A percentile compares a stretch with the other conserved stretches of the same genome.
These are phyloP conservation scores for Sphagnum magellanicum DNA, from an alignment of 228 moss, liverwort and hornwort genomes.

Conservation along the genomic window DNA sequence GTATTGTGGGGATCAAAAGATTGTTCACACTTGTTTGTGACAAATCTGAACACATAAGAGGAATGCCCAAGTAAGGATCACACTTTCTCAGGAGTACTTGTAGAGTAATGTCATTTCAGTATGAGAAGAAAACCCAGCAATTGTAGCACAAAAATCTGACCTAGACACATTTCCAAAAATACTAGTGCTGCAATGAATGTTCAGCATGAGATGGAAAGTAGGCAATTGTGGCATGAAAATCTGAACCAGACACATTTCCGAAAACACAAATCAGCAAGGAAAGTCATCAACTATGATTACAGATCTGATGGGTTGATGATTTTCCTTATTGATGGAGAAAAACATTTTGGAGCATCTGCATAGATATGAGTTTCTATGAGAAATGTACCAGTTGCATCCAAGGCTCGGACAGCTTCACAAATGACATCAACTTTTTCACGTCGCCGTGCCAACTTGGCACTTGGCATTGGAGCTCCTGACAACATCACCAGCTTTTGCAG, in stretches of 20 bases:
- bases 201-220: no score
- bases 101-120: not conserved
- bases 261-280: no score
- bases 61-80: not conserved
- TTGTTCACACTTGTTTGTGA: conserved; percentile 77
- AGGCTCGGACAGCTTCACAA: conserved; percentile 93
- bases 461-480: conserved; percentile 73
- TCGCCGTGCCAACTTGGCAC: conserved; percentile 57
- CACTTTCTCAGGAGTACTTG: not conserved
- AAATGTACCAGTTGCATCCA: conserved; percentile 78
- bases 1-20: conserved; percentile 85
- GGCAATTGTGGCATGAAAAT: no score
- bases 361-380: not conserved
- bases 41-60: conserved; percentile 40
- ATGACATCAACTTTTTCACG: conserved; percentile 90
- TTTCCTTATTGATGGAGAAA: no score
- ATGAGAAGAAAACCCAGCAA: not conserved
- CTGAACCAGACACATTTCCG: no score
- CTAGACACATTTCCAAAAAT: not conserved
- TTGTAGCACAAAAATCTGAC: not conserved
- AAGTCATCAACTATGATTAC: no score
- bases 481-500: conserved; percentile 86
- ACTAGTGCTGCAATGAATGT: not conserved
- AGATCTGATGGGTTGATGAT: no score
- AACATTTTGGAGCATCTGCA: no score